Evolutionary conservation across 495 filamentous ascomycete species (phyloP).

Genomic region (Hyphodiscus hymeniophilus): DNA sequence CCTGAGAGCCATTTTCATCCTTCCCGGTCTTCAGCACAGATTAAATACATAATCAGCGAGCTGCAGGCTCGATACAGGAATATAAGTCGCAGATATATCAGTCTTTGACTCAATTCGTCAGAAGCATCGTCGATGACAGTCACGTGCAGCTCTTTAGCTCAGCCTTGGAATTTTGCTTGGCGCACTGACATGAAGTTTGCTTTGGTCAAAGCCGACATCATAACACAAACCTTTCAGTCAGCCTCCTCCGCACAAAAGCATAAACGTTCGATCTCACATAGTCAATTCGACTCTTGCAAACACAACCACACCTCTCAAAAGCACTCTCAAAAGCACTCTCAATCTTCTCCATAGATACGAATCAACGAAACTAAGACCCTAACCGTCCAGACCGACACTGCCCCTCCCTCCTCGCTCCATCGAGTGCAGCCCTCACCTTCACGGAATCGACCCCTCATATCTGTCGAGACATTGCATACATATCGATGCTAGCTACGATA

Average conservation of each 20-base stretch:
- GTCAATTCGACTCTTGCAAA: constrained; percentile 9
- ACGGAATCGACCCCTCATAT: not conserved
- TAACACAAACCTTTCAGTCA: constrained; percentile 6
- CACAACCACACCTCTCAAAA: not conserved
- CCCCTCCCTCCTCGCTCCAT: constrained; percentile 9
- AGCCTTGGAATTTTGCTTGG: constrained; percentile 5
- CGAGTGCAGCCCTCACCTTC: constrained; percentile 4
- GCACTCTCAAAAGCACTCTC: not conserved
- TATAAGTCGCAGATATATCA: too few species aligned
- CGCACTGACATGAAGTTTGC: not conserved
- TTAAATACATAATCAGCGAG: too few species aligned
- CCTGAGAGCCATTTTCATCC: too few species aligned
- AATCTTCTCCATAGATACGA: not conserved
- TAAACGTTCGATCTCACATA: constrained; percentile 1
- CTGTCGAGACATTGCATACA: not conserved
- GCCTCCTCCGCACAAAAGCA: not conserved
- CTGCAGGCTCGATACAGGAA: too few species aligned
- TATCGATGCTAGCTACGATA: constrained; percentile 2
- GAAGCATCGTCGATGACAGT: too few species aligned
- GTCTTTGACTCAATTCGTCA: too few species aligned
- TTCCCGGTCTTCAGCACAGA: too few species aligned
- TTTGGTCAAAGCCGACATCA: constrained; percentile 5
- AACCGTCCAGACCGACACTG: not conserved
- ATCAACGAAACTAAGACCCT: not conserved
- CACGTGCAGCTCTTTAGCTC: not conserved